Conservation (phyloP, 176 grass and related monocot genomes). For the Rhynchospora tenuis region DNA sequence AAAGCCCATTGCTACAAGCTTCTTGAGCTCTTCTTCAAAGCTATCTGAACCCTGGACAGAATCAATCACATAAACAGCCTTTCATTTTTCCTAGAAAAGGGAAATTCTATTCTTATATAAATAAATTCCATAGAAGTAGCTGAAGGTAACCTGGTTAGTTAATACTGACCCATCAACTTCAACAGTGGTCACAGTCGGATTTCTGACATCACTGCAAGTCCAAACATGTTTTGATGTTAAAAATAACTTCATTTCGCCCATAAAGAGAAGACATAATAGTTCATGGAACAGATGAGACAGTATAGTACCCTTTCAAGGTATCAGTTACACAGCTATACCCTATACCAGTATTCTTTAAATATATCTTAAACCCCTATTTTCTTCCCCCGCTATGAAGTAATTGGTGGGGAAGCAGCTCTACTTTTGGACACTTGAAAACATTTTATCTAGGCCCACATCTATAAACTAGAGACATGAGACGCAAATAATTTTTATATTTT, state of each 20-base stretch:
- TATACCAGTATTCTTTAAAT: not conserved
- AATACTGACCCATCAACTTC: conserved; percentile 48
- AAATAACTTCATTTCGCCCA: not conserved
- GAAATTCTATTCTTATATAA: not conserved
- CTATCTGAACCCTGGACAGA: conserved; percentile 55
- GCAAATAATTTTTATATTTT: not conserved
- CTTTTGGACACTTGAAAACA: not conserved
- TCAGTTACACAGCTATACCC: not conserved
- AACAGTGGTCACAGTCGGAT: conserved; percentile 38
- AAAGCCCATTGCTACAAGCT: conserved; percentile 84
- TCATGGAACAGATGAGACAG: not conserved
- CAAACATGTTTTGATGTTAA: not conserved
- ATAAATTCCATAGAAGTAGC: not conserved
- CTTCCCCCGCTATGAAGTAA: not conserved
- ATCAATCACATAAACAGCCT: conserved; percentile 14
- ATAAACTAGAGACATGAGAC: not conserved
- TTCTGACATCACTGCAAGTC: conserved; percentile 29
- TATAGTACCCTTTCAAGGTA: not conserved
- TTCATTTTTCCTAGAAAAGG: conserved; percentile 20
- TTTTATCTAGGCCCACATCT: not conserved
- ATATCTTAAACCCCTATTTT: not conserved
- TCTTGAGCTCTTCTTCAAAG: conserved; percentile 97
- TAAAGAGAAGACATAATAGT: not conserved
- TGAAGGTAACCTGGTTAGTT: conserved; percentile 47
- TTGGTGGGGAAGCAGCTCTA: not conserved